Evolutionary conservation across 1,284 basidiomycete species (phyloP).

Genomic region (Pseudomicrostroma phylloplanum): DNA sequence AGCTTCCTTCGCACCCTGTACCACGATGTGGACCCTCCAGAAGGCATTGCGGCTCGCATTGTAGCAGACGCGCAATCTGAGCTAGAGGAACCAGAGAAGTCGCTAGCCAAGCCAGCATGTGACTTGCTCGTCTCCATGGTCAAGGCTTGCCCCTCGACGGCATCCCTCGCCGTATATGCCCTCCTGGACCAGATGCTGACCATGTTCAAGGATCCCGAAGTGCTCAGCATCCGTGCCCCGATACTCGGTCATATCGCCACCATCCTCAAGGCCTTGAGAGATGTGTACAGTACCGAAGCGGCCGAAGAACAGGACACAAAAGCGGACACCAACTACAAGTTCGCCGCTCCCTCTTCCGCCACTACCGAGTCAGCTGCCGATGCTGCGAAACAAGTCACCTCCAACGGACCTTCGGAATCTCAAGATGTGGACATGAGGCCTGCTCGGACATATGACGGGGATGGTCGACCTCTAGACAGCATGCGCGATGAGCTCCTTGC

Average conservation of each 20-base stretch:
- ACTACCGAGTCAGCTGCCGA: neutral
- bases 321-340: neutral
- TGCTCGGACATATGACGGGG: constrained; percentile 25
- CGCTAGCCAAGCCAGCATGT: constrained; percentile 33
- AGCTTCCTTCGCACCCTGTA: constrained; percentile 38
- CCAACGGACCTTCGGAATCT: no score
- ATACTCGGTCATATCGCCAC: constrained; percentile 55
- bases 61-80: constrained; percentile 35
- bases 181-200: constrained; percentile 53
- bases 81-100: constrained; percentile 39
- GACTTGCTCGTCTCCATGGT: constrained; percentile 29
- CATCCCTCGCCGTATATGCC: constrained; percentile 23
- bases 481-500: constrained; percentile 33
- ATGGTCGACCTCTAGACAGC: constrained; percentile 33
- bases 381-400: neutral
- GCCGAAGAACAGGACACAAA: constrained; percentile 4
- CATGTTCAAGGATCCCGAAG: constrained; percentile 70
- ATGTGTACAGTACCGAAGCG: constrained; percentile 19
- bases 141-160: constrained; percentile 28
- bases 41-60: constrained; percentile 38
- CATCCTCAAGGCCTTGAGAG: constrained; percentile 31
- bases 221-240: constrained; percentile 67
- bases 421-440: neutral
- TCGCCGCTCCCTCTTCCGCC: neutral
- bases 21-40: constrained; percentile 23